Base-by-base conservation (phyloP, 495 filamentous ascomycete species). In the Aspergillus nanangensis region DNA sequence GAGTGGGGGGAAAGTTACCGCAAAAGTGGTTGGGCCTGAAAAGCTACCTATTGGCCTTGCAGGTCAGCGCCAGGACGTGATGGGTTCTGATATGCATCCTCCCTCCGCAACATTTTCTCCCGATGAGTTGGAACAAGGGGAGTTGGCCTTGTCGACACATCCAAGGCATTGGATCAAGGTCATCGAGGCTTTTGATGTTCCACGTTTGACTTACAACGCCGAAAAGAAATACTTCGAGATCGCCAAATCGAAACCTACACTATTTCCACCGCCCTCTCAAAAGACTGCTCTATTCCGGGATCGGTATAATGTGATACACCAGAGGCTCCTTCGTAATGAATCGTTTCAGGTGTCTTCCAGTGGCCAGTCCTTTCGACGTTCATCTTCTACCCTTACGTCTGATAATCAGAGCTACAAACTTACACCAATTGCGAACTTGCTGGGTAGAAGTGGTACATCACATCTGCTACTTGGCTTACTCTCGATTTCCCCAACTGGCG, bases 171-270 rank as follows among this genome's bases (percentile, higher is more conserved):
- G 88, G 88, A 62, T 94, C 14, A 90, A 85, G 55, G 74, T 90
- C 3, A 71, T 92, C 23, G 74, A 75, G 35, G 88, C 90, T 8
- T 92, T 85, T 63, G 81, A 90, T n/a, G 88, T 94, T 63, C 94
- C 94, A 32, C 80, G 88, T 31, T 69, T 92, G 52, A 67, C 82
- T 18, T 98, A 96, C 62, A 95, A 95, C 56, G 75, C 82, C 17
- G 74, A 76, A 17, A 95, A 94, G 70, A 96, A 92, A 58, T 86
- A 95, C 56, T 97, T 98, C 56, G 90, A 96, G 53, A 80, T 77
- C 56, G 69, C 78, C 19, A 70, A 75, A 10, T 76, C 76, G 14
- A 84, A 82, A 47, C 83, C 90, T 13, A 84, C 87, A 0, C 64
- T 96, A 25, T 80, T 97, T 44, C 90, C 93, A 0, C 71, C 81